These are phyloP conservation scores for Akebia trifoliata DNA, from an alignment of 164 flowering plant species.

Conservation along the genomic window DNA sequence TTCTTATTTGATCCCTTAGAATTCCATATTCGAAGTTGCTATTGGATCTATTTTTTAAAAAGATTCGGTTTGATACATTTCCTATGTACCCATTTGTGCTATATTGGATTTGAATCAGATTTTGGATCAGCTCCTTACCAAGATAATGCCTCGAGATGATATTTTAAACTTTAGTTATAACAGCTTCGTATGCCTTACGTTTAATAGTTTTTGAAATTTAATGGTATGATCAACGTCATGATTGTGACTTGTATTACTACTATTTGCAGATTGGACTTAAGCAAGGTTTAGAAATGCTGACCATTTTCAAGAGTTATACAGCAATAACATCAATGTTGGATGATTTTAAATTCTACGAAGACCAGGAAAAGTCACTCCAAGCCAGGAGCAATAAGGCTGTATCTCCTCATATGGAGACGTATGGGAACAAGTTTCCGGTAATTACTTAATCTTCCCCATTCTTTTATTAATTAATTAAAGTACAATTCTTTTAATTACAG, in stretches of 20 bases:
- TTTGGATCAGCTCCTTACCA: too few relatives aligned
- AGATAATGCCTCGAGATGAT: too few relatives aligned
- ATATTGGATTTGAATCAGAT: too few relatives aligned
- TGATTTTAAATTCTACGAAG: constrained; percentile 69
- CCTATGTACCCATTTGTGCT: too few relatives aligned
- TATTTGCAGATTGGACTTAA: constrained; percentile 49
- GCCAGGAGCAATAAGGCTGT: constrained; percentile 28
- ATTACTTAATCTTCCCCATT: constrained; percentile 5
- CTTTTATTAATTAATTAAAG: neutral
- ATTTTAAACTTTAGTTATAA: too few relatives aligned
- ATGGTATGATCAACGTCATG: neutral
- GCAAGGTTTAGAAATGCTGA: constrained; percentile 64
- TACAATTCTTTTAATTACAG: too few relatives aligned
- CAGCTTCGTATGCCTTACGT: too few relatives aligned
- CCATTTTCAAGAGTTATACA: constrained; percentile 51
- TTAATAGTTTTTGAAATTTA: too few relatives aligned
- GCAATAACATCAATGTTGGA: constrained; percentile 54
- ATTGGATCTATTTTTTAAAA: too few relatives aligned
- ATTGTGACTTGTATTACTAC: neutral
- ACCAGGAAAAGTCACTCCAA: constrained; percentile 38
- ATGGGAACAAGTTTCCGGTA: constrained; percentile 22
- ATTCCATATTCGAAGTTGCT: too few relatives aligned
- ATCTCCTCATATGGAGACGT: constrained; percentile 17
- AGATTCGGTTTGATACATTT: too few relatives aligned
- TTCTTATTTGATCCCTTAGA: too few relatives aligned